phyloP scores from a whole-genome alignment of 78 protist species.

The Pigoraptor vietnamica region DNA sequence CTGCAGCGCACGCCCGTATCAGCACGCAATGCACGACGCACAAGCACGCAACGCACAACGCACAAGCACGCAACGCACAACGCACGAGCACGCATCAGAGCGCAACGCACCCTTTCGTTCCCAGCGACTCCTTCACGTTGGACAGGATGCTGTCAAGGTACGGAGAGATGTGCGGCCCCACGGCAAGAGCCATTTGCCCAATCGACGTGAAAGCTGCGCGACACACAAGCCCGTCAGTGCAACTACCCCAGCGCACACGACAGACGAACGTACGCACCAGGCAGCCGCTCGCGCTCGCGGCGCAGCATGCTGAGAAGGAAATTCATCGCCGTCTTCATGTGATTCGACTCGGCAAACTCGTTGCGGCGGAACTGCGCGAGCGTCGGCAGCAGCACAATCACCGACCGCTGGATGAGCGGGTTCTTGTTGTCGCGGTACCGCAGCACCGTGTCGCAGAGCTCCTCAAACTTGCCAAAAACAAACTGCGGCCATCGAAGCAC shows the following conservation, averaged over 20 bases:
- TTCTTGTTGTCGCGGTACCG: slow-evolving; percentile 8
- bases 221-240: neutral
- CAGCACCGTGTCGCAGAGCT: slow-evolving; percentile 13
- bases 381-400: neutral
- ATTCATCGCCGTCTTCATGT: neutral
- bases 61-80: neutral
- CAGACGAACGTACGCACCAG: neutral
- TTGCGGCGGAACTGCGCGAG: slow-evolving; percentile 11
- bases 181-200: slow-evolving; percentile 29
- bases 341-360: neutral
- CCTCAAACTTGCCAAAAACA: neutral
- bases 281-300: neutral
- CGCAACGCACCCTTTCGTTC: neutral
- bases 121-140: neutral
- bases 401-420: slow-evolving; percentile 5
- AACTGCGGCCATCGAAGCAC: neutral
- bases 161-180: neutral
- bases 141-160: neutral
- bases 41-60: neutral
- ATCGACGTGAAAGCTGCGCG: slow-evolving; percentile 4
- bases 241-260: neutral
- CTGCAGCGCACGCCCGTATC: neutral
- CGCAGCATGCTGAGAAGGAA: neutral
- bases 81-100: neutral
- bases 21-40: neutral